These are phyloP conservation scores for Trifolium subterraneum DNA, from an alignment of 306 rosid genomes.

Conservation along the genomic window DNA sequence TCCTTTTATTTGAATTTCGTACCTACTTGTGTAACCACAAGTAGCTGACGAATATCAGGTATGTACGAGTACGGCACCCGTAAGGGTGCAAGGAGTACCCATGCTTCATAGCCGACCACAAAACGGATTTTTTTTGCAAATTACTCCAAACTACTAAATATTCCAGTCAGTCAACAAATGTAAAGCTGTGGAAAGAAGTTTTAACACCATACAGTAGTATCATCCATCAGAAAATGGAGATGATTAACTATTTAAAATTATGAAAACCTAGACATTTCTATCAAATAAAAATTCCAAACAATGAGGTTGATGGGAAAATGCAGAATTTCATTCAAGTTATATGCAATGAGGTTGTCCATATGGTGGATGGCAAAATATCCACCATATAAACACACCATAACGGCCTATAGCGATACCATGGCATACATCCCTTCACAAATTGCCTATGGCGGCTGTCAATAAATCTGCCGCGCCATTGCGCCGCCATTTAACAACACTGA, in stretches of 20 bases:
- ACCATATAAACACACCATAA: neutral
- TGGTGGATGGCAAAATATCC: neutral
- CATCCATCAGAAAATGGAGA: conserved; percentile 12
- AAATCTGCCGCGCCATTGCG: neutral
- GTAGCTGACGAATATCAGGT: neutral
- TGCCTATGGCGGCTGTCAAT: neutral
- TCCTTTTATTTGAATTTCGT: neutral
- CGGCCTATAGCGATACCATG: neutral
- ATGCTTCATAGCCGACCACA: neutral
- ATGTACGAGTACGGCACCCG: neutral
- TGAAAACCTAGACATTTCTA: neutral
- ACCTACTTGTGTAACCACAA: neutral
- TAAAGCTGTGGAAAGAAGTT: conserved; percentile 9
- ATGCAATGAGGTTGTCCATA: neutral
- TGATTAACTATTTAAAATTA: neutral
- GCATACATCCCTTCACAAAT: neutral
- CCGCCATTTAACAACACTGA: neutral
- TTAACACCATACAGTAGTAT: conserved; percentile 5
- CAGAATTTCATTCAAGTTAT: neutral
- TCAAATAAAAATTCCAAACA: neutral
- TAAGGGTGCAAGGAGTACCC: neutral
- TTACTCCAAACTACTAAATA: conserved; percentile 15
- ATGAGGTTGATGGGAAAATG: neutral
- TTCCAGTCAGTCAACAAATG: conserved; percentile 21
- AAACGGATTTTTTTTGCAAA: neutral